Percentiles rank a stretch among this genome's conserved stretches.
Conservation (phyloP, 495 filamentous ascomycete genomes). For the Aspergillus asperescens region DNA sequence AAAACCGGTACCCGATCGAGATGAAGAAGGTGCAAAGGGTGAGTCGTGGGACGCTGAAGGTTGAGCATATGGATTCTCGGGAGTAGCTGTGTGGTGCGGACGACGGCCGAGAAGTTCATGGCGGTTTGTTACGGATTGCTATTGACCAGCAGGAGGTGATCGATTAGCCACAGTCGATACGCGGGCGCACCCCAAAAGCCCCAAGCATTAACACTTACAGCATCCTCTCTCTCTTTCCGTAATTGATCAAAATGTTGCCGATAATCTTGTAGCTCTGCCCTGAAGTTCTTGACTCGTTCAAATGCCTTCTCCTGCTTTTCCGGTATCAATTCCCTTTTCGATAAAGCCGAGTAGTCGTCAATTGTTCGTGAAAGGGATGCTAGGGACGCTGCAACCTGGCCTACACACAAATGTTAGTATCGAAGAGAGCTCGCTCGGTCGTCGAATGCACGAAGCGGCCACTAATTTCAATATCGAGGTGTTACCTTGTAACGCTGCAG, state of each 20-base stretch:
- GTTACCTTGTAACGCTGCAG: constrained; percentile 59
- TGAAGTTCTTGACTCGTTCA: constrained; percentile 81
- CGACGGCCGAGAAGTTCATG: constrained; percentile 86
- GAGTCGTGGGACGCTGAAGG: constrained; percentile 41
- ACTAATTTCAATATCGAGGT: neutral
- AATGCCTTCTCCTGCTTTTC: constrained; percentile 87
- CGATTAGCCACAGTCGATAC: neutral
- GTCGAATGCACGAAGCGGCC: neutral
- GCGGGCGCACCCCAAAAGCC: neutral
- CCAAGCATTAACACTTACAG: constrained; percentile 37
- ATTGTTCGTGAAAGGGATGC: constrained; percentile 86
- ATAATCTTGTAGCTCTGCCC: constrained; percentile 72
- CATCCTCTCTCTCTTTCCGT: constrained; percentile 69
- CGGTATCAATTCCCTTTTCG: constrained; percentile 79
- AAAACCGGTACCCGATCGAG: constrained; percentile 44
- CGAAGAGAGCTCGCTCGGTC: neutral
- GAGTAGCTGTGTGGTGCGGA: constrained; percentile 78
- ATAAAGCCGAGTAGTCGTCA: constrained; percentile 83
- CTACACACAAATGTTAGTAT: constrained; percentile 30
- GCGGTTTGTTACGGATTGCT: constrained; percentile 66
- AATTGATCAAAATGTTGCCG: constrained; percentile 69
- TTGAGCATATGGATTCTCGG: constrained; percentile 91
- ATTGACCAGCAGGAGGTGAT: neutral
- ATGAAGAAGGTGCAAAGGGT: constrained; percentile 36
- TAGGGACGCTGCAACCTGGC: constrained; percentile 79